A percentile compares a stretch with the other conserved stretches of the same genome.
Evolutionary conservation across 208 protist genomes (phyloP).

Genomic region (Crithidia sp.): DNA sequence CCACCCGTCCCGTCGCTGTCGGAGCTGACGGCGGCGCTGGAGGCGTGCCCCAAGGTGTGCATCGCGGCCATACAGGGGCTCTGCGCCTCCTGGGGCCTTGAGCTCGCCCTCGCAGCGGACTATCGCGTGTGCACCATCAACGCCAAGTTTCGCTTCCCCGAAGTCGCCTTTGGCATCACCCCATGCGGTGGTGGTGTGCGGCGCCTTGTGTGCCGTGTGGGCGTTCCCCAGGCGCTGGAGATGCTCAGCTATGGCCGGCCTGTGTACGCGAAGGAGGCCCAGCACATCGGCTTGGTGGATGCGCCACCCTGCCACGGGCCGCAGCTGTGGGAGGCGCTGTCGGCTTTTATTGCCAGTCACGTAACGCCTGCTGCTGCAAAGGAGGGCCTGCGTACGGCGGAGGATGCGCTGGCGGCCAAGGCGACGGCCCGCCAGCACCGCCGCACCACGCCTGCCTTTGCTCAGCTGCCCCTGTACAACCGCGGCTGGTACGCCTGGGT

Average conservation of each 20-base stretch:
- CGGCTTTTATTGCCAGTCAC: constrained; percentile 3
- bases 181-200: constrained; percentile 84
- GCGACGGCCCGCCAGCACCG: constrained; percentile 17
- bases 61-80: constrained; percentile 75
- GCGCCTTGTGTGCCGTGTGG: constrained; percentile 68
- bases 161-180: constrained; percentile 70
- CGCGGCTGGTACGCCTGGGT: constrained; percentile 42
- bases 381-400: neutral
- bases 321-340: constrained; percentile 20
- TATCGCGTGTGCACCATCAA: constrained; percentile 62
- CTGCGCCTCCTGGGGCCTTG: constrained; percentile 77
- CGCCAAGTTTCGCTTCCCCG: constrained; percentile 63
- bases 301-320: constrained; percentile 18
- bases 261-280: constrained; percentile 54
- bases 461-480: constrained; percentile 35
- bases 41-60: constrained; percentile 62
- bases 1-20: constrained; percentile 58
- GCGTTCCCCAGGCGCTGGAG: constrained; percentile 46
- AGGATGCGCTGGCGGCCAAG: constrained; percentile 12
- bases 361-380: constrained; percentile 4
- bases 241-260: constrained; percentile 45
- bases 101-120: constrained; percentile 72
- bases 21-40: constrained; percentile 51
- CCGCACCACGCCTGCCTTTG: constrained; percentile 8
- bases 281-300: constrained; percentile 68